phyloP scores from a whole-genome alignment of 257 asterid species.

The Primulina eburnea region DNA sequence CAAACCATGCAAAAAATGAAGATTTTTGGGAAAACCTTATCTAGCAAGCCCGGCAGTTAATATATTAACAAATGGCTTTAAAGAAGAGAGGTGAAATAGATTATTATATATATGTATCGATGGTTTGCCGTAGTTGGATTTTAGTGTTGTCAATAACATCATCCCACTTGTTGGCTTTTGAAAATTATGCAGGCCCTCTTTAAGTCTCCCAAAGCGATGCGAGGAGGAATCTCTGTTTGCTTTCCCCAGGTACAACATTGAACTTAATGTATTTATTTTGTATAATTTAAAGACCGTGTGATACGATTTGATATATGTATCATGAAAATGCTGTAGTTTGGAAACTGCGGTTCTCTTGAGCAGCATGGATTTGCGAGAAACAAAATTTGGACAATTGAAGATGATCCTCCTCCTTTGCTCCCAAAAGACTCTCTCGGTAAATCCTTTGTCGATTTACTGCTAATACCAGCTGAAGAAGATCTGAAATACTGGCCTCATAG shows the following conservation, averaged over 20 bases:
- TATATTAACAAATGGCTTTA: not conserved
- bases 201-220: slow-evolving; percentile 81
- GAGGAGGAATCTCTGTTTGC: slow-evolving; percentile 87
- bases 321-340: slow-evolving; percentile 47
- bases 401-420: slow-evolving; percentile 73
- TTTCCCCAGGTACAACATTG: slow-evolving; percentile 73
- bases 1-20: not conserved
- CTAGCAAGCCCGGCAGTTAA: not conserved
- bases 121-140: not conserved
- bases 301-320: slow-evolving; percentile 18
- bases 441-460: slow-evolving; percentile 74
- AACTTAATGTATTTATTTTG: not conserved
- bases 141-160: slow-evolving; percentile 7
- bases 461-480: slow-evolving; percentile 85
- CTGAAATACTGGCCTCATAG: slow-evolving; percentile 84
- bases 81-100: not conserved
- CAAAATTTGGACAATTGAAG: slow-evolving; percentile 76
- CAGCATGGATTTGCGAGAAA: slow-evolving; percentile 83
- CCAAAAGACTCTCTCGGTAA: slow-evolving; percentile 57
- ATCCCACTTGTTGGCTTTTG: slow-evolving; percentile 2
- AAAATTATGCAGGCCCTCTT: slow-evolving; percentile 58
- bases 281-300: not conserved
- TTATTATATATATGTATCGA: not conserved
- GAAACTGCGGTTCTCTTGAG: slow-evolving; percentile 63
- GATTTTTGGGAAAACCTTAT: not conserved